These are phyloP conservation scores for Phytophthora megakarya DNA, from an alignment of 352 stramenopile species.

Conservation along the genomic window DNA sequence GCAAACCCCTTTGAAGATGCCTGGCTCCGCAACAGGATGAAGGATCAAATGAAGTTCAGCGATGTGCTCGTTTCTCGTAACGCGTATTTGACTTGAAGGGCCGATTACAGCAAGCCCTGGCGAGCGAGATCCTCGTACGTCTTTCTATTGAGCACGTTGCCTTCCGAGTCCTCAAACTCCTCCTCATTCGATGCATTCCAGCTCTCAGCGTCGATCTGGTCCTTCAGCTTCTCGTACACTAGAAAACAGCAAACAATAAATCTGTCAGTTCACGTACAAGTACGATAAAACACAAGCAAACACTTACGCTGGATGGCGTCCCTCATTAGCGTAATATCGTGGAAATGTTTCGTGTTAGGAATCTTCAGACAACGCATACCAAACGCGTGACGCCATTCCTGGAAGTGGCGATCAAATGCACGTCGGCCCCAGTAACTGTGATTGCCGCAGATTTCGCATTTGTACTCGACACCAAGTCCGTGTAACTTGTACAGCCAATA, in stretches of 20 bases:
- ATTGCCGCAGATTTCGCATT: conserved; percentile 99
- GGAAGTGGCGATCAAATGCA: conserved; percentile 98
- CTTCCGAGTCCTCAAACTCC: conserved; percentile 99
- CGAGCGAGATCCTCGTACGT: conserved; percentile 98
- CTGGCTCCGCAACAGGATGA: conserved; percentile 13
- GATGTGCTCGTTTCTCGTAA: conserved; percentile 6
- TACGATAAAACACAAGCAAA: conserved; percentile 1
- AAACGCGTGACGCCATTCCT: conserved; percentile 97
- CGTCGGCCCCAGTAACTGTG: conserved; percentile 97
- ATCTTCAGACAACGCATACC: conserved; percentile 99
- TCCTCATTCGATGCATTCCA: conserved; percentile 95
- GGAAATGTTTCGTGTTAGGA: conserved; percentile 99
- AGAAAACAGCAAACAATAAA: conserved; percentile 2
- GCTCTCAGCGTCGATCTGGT: conserved; percentile 91
- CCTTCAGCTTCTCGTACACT: conserved; percentile 98
- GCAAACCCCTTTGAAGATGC: conserved; percentile 7
- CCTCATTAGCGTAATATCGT: conserved; percentile 98
- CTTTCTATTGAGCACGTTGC: conserved; percentile 97
- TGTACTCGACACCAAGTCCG: conserved; percentile 98
- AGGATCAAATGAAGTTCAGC: conserved; percentile 11
- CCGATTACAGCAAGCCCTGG: conserved; percentile 93
- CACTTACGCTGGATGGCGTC: conserved; percentile 90
- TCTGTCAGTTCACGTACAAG: conserved; percentile 8
- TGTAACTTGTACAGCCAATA: conserved; percentile 99
- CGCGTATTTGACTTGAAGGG: background rate